phyloP scores from a whole-genome alignment of 108 stramenopile genomes.

The Cyclotella kingstonii region DNA sequence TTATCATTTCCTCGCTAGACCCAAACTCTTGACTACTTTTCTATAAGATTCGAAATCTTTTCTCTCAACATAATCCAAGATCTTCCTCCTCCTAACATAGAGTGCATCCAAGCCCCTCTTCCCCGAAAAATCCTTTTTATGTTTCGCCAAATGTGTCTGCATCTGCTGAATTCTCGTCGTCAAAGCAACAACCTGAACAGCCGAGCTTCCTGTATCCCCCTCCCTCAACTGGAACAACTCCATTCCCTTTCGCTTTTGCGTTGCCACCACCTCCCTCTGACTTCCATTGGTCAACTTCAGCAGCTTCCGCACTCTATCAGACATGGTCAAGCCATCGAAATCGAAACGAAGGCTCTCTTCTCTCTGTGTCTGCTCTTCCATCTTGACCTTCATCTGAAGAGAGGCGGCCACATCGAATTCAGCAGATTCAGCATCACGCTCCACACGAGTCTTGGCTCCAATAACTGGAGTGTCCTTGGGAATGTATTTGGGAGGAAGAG shows the following conservation, averaged over 20 bases:
- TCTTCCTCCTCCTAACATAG: slow-evolving; percentile 80
- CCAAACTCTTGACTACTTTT: slow-evolving; percentile 82
- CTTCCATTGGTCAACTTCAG: slow-evolving; percentile 78
- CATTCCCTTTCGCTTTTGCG: slow-evolving; percentile 83
- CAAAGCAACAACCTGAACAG: slow-evolving; percentile 67
- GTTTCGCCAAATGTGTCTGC: slow-evolving; percentile 76
- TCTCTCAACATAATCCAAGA: slow-evolving; percentile 90
- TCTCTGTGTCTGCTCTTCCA: slow-evolving; percentile 39
- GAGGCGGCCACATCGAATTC: slow-evolving; percentile 52
- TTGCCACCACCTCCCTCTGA: slow-evolving; percentile 71
- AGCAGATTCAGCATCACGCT: slow-evolving; percentile 55
- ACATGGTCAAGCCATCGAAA: slow-evolving; percentile 53
- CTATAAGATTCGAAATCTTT: slow-evolving; percentile 85
- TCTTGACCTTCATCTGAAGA: slow-evolving; percentile 58
- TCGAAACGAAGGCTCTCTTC: slow-evolving; percentile 37
- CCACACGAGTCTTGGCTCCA: slow-evolving; percentile 64
- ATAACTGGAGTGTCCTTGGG: slow-evolving; percentile 64
- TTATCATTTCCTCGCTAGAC: slow-evolving; percentile 58
- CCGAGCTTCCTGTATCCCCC: slow-evolving; percentile 71
- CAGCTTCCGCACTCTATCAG: slow-evolving; percentile 69
- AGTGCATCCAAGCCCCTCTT: slow-evolving; percentile 85
- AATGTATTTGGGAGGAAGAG: slow-evolving; percentile 64
- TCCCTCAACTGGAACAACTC: slow-evolving; percentile 84
- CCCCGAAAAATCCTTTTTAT: slow-evolving; percentile 79
- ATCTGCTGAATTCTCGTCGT: slow-evolving; percentile 89